A percentile compares a stretch with the other conserved stretches of the same genome.
Conservation (phyloP, 164 flowering plant species). For the Vitis rupestris region DNA sequence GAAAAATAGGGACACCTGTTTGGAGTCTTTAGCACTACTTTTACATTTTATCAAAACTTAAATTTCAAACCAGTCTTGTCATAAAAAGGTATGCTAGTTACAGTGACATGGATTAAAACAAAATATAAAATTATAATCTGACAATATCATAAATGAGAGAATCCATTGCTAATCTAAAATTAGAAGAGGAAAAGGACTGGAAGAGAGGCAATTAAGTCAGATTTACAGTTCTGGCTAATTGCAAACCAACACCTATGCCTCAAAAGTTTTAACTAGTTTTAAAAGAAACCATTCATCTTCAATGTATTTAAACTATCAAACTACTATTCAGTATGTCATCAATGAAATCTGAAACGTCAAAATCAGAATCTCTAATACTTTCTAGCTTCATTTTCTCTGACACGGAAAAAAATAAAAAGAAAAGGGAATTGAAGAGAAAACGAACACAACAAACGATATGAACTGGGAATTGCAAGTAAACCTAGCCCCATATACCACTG, state of each 20-base stretch:
- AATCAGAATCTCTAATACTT: slow-evolving; percentile 24
- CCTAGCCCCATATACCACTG: neutral
- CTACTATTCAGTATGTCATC: slow-evolving; percentile 13
- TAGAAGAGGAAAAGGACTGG: no score
- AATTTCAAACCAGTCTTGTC: no score
- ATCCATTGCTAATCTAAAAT: no score
- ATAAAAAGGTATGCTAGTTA: no score
- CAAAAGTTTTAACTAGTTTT: neutral
- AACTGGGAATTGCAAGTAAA: neutral
- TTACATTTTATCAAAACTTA: no score
- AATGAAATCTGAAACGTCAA: slow-evolving; percentile 25
- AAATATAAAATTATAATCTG: no score
- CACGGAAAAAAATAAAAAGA: slow-evolving; percentile 1
- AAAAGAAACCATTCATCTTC: neutral
- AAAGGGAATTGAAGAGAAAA: neutral
- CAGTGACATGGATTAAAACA: no score
- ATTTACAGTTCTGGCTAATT: no score
- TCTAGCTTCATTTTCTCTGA: slow-evolving; percentile 5
- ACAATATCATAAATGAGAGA: no score
- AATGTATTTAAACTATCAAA: neutral
- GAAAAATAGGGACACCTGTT: no score
- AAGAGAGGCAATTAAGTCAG: no score
- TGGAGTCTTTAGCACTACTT: no score
- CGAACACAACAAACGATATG: slow-evolving; percentile 6
- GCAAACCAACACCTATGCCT: neutral